phyloP scores from a whole-genome alignment of 371 early-diverging fungal species.

The Apophysomyces variabilis region DNA sequence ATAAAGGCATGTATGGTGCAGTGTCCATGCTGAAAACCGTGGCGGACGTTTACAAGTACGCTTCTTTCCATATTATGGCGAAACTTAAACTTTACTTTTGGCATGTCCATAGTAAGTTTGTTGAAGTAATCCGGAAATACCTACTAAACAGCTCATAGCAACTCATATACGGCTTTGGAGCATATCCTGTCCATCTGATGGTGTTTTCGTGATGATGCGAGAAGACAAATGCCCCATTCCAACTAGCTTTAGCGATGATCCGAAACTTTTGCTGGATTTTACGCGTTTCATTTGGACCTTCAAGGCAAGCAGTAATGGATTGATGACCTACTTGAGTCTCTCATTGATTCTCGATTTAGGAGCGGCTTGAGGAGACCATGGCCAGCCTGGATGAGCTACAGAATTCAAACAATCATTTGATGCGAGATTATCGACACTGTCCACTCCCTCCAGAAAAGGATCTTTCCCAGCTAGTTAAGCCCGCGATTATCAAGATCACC shows the following conservation, averaged over 20 bases:
- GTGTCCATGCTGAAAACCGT: conserved; percentile 14
- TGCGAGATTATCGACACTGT: background rate
- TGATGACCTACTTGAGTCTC: background rate
- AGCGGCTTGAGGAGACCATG: background rate
- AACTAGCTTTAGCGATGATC: conserved; percentile 1
- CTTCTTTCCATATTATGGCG: background rate
- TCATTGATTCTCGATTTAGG: background rate
- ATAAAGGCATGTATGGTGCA: conserved; percentile 19
- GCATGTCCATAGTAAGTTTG: conserved; percentile 18
- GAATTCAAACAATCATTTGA: background rate
- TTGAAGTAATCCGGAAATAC: background rate
- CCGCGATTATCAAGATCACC: conserved; percentile 11
- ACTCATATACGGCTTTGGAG: conserved; percentile 15
- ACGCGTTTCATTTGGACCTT: conserved; percentile 13
- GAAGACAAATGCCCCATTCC: conserved; percentile 14
- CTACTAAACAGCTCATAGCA: background rate
- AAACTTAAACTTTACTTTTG: conserved; percentile 11
- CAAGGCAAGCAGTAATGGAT: conserved; percentile 5
- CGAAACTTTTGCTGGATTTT: conserved; percentile 8
- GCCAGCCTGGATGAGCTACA: background rate
- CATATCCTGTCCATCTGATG: background rate
- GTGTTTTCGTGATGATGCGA: conserved; percentile 10
- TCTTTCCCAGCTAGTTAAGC: conserved; percentile 11
- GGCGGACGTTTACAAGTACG: conserved; percentile 12
- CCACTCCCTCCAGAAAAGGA: conserved; percentile 6